Base-by-base conservation (phyloP, 2,329 filamentous ascomycete genomes). In the Ampelomyces quisqualis region DNA sequence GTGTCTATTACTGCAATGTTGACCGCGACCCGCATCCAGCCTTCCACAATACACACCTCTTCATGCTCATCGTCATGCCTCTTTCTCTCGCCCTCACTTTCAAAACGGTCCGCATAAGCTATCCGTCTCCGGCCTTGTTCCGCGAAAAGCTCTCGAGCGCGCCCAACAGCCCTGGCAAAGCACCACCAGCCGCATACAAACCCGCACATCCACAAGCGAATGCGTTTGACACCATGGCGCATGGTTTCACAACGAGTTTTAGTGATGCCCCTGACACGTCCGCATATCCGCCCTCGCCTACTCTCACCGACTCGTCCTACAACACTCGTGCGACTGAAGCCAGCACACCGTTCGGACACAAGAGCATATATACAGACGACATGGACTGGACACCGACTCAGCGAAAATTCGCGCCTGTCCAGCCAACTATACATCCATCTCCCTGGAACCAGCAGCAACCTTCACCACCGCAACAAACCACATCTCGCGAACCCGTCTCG, bases 371-470 rank as follows among this genome's bases (percentile, higher is more conserved):
- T 14, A 46, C 49, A 13, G 71, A 70, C 1, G 79, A 85, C 40
- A 90, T 90, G 86, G 86, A 90, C 57, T 88, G 85, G 81, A 79
- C 82, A 2, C 83, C 84, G 1, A 81, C 80, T 8, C 36, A 39
- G 11, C 43, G 47, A 8, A 49, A 49, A 26, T 65, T 65, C 70
- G 72, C 40, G 75, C 76, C n/a, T 2, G 20, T 50, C 7, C 38
- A 48, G 8, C 40, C 57, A 20, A 37, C 54, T 20, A 41, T 62
- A 24, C 26, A 60, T 8, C 53, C 60, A n/a, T 49, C 52, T 14
- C 50, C 55, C 11, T 56, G 46, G 31, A 34, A 15, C 27, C 34
- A 28, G 36, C 40, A 34, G 33, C 41, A 26, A 31, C 33, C 43
- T 5, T 39, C 43, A n/a, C 39, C 44, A 23, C 35, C 49, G 9